These are phyloP conservation scores for Pythium dissotocum DNA, from an alignment of 352 stramenopile species.

Conservation along the genomic window DNA sequence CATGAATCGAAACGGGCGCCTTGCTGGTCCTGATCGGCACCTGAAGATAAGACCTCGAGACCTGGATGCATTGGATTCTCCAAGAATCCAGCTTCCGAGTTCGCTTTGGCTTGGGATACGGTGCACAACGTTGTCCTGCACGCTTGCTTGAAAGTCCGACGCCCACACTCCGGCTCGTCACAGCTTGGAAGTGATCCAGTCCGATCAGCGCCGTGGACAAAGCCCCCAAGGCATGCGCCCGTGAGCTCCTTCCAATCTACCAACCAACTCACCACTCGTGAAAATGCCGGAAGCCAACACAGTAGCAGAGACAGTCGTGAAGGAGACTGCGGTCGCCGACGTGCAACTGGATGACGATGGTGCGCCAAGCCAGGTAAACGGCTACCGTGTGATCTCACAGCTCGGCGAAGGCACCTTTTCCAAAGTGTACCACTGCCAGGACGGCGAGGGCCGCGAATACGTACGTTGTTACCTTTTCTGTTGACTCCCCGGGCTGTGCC, in stretches of 20 bases:
- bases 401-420: constrained; percentile 80
- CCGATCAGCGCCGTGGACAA: background rate
- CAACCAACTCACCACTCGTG: background rate
- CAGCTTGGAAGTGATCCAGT: too few species aligned
- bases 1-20: background rate
- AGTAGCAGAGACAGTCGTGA: constrained; percentile 32
- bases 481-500: background rate
- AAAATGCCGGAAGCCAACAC: constrained; percentile 22
- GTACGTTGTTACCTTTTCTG: constrained; percentile 32
- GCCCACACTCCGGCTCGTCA: too few species aligned
- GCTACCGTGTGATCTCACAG: constrained; percentile 60
- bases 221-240: background rate
- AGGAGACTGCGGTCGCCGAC: constrained; percentile 61
- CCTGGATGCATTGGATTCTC: background rate
- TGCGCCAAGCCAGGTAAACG: constrained; percentile 66
- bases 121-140: too few species aligned
- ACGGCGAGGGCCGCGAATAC: constrained; percentile 48
- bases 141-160: too few species aligned
- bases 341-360: constrained; percentile 66
- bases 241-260: background rate
- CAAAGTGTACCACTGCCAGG: constrained; percentile 71
- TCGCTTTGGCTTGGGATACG: too few species aligned
- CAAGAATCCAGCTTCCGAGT: background rate
- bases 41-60: background rate
- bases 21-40: background rate